Evolutionary conservation across 2,329 filamentous ascomycete species (phyloP), one percentile per base, ranked within the genome.

Genomic region (Trichoderma pleuroti): DNA sequence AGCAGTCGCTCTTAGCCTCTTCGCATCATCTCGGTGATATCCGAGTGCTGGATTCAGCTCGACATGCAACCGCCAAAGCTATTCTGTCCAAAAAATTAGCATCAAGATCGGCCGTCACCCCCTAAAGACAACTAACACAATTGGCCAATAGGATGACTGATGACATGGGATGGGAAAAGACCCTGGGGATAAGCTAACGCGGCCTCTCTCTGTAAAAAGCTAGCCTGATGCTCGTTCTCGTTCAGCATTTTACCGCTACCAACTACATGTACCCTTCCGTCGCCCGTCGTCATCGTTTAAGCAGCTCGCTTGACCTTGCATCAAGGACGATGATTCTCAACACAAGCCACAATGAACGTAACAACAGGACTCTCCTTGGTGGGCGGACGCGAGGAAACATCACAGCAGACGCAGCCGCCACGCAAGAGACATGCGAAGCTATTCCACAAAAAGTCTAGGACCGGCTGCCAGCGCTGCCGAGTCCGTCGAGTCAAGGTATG

Each of bases 381-480:
- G n/a, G 65, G 65, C 9, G 54, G 54, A 12, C 54, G 65, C 2
- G 65, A 49, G 3, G 54, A 49, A n/a, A 30, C 7, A 36, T 11
- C 65, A 3, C 54, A 60, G 26, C 36, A 60, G 36, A 26, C 5
- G 10, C 65, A 68, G 18, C 26, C 1, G 54, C 65, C 54, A 26
- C 65, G 65, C 10, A 68, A 68, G 54, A 68, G 34, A 5, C 65
- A 68, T 26, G 65, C 65, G 16, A 68, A 76, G 68, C 72, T 76
- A 30, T 76, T 76, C 70, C 75, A 76, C 71, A 76, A 73, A 66
- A 76, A 76, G 68, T 72, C 73, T 12, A 70, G 74, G 24, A 76
- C 74, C 1, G 74, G 75, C 1, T 76, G 75, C 61, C 73, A 75
- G 57, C 65, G 72, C 36, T 76, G 75, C 21, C 72, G 75, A 26